These are phyloP conservation scores for Beauveria asiatica DNA, from an alignment of 2,329 filamentous ascomycete genomes.

Conservation along the genomic window DNA sequence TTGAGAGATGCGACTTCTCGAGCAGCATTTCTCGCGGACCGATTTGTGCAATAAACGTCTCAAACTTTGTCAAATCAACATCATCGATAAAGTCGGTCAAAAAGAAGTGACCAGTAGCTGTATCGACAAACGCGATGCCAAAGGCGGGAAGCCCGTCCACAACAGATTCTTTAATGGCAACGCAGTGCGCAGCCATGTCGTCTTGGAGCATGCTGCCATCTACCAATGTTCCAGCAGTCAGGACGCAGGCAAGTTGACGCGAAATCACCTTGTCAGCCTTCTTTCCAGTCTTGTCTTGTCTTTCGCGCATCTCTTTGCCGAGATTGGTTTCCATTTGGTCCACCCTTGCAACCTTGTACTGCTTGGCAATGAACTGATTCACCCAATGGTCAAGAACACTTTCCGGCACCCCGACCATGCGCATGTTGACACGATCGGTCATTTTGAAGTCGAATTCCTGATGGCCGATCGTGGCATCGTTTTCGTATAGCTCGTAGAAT, in stretches of 20 bases:
- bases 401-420: constrained; percentile 97
- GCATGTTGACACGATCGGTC: constrained; percentile 97
- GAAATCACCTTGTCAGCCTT: constrained; percentile 91
- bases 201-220: constrained; percentile 96
- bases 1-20: constrained; percentile 78
- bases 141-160: constrained; percentile 71
- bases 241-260: constrained; percentile 79
- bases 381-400: constrained; percentile 95
- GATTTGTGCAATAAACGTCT: constrained; percentile 91
- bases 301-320: constrained; percentile 97
- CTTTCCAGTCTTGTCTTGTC: constrained; percentile 54
- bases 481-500: constrained; percentile 97
- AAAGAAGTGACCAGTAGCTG: constrained; percentile 90
- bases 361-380: constrained; percentile 96
- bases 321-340: constrained; percentile 95
- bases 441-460: constrained; percentile 96
- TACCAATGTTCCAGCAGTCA: constrained; percentile 87
- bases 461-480: constrained; percentile 92
- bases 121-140: constrained; percentile 89
- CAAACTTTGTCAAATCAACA: constrained; percentile 88
- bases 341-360: constrained; percentile 92
- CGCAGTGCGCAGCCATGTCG: constrained; percentile 94
- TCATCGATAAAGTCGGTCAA: constrained; percentile 91
- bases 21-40: constrained; percentile 80
- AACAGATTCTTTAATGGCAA: constrained; percentile 80